Evolutionary conservation across 257 asterid genomes (phyloP), one percentile per base, ranked within the genome.

Genomic region (Solanum chiquidenum): DNA sequence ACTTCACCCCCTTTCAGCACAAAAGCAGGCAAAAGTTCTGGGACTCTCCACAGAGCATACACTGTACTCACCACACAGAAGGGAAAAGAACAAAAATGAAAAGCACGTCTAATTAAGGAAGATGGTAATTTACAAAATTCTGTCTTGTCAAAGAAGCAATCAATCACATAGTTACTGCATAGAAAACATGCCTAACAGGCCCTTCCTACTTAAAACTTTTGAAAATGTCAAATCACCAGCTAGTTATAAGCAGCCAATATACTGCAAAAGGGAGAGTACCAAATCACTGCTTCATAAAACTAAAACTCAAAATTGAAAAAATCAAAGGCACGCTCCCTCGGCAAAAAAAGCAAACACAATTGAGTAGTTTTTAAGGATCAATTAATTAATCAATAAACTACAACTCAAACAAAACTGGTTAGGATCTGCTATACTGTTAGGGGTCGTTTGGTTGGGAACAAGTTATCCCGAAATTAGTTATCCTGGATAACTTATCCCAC

Each of bases 21-120:
- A 93, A 97, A 97, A 80, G 98, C 89, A 62, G 99, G 99, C 93
- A 95, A 92, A 71, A 97, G 95, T 85, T 92, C 92, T 25, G 98
- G 99, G 89, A 94, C 96, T 94, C 96, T 95, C 99, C 99, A 97
- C 86, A 97, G 92, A 58, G 99, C 95, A 91, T 94, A 97, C 87
- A 97, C 99, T 97, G 93, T 85, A 82, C 86, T 72, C 85, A 88
- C 83, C 80, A 34, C 52, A 23, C 68, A 86, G 37, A 38, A 16
- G 25, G 68, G 27, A 68, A 38, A 18, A 86, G 33, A 31, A 66
- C 11, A 38, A 86, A 86, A 79, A 86, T 31, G 8, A 44, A 72
- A 69, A 40, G n/a, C 83, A 42, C 34, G 9, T 37, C n/a, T 21
- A 77, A 25, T 35, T 14, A 49, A n/a, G 72, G 79, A 66, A 91